phyloP scores from a whole-genome alignment of 1,139 yeast species.

The Pneumocystis jirovecii region DNA sequence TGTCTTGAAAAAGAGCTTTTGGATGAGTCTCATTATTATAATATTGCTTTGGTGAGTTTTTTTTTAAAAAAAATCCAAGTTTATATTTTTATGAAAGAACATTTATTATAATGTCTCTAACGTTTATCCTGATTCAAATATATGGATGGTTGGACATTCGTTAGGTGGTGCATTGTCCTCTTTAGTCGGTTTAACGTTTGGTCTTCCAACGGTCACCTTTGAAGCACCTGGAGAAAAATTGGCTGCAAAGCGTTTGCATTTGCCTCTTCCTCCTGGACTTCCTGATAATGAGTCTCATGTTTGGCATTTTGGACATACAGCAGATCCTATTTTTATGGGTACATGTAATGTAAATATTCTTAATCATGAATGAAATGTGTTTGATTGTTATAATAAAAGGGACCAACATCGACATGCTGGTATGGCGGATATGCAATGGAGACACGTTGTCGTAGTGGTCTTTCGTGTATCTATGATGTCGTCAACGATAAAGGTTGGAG shows the following conservation, averaged over 20 bases:
- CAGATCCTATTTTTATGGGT: constrained; percentile 95
- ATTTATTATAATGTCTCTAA: constrained; percentile 57
- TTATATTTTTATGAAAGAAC: constrained; percentile 24
- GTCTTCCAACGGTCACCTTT: constrained; percentile 75
- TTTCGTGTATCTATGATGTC: constrained; percentile 75
- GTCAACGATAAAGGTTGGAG: constrained; percentile 86
- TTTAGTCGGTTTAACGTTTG: constrained; percentile 74
- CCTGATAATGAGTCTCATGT: constrained; percentile 67
- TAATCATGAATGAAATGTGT: neutral
- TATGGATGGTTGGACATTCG: constrained; percentile 94
- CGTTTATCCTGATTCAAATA: constrained; percentile 50
- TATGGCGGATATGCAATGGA: constrained; percentile 97
- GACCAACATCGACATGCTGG: constrained; percentile 81
- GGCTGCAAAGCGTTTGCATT: constrained; percentile 68
- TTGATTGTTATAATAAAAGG: constrained; percentile 23
- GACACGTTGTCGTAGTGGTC: constrained; percentile 86
- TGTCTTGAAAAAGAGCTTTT: constrained; percentile 69
- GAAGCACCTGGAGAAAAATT: constrained; percentile 90
- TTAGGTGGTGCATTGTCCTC: constrained; percentile 82
- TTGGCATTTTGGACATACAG: constrained; percentile 94
- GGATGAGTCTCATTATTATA: constrained; percentile 66
- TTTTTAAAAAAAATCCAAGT: neutral
- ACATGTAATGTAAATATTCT: constrained; percentile 44
- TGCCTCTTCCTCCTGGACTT: constrained; percentile 86
- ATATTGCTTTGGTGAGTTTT: constrained; percentile 40